A percentile compares a stretch with the other conserved stretches of the same genome.
Conservation (phyloP, 345 rosid genomes). For the Raphanus raphanistrum region DNA sequence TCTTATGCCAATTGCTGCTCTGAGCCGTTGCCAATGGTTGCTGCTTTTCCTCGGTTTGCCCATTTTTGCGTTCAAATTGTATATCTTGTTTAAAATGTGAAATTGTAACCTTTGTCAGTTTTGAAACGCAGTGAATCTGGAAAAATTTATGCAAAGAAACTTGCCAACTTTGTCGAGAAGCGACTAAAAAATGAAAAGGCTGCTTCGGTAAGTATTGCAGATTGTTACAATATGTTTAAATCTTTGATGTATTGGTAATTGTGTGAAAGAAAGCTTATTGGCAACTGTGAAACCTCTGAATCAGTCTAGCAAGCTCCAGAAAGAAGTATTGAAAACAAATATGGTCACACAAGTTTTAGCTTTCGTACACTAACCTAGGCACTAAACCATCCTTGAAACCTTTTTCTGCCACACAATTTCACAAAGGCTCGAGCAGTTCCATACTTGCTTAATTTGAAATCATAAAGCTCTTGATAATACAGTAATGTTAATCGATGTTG, state of each 20-base stretch:
- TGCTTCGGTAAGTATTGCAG: conserved; percentile 79
- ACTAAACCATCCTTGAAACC: background rate
- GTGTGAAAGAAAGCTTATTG: conserved; percentile 3
- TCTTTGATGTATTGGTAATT: conserved; percentile 2
- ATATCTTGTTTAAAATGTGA: conserved; percentile 6
- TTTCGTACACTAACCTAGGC: background rate
- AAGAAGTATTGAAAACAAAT: background rate
- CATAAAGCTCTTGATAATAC: background rate
- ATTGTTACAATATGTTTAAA: conserved; percentile 4
- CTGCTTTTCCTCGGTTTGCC: conserved; percentile 2
- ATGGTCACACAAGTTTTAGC: background rate
- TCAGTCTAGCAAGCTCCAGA: background rate
- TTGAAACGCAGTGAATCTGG: conserved; percentile 70
- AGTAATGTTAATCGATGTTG: background rate
- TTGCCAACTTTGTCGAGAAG: conserved; percentile 85
- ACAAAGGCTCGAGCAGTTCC: background rate
- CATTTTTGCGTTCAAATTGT: background rate
- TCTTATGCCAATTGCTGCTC: conserved; percentile 11
- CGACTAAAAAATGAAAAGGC: conserved; percentile 92
- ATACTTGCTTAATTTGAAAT: background rate
- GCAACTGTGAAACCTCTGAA: background rate
- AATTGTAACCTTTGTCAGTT: conserved; percentile 20
- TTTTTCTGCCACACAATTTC: background rate
- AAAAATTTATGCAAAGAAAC: conserved; percentile 86
- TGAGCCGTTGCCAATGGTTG: background rate